Evolutionary conservation across 768 basidiomycete genomes (phyloP).

Genomic region (Termitomyces sp.): DNA sequence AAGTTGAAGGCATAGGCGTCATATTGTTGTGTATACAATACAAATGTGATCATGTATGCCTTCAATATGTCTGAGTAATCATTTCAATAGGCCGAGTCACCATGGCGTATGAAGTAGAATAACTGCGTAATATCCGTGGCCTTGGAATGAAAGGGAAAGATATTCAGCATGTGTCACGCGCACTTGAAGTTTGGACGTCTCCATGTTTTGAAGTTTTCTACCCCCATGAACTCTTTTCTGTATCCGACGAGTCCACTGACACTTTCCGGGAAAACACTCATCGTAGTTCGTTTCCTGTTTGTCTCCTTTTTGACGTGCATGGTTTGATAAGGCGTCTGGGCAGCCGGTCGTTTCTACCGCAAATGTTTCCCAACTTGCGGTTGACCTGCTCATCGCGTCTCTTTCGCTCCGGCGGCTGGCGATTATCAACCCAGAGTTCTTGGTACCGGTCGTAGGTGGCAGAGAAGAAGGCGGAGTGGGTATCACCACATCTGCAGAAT

Average conservation of each 20-base stretch:
- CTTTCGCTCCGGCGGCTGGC: constrained; percentile 59
- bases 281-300: constrained; percentile 35
- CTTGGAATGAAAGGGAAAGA: too few species aligned
- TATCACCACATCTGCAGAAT: constrained; percentile 72
- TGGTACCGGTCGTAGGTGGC: constrained; percentile 72
- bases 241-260: constrained; percentile 22
- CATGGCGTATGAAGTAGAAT: too few species aligned
- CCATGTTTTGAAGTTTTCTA: not conserved
- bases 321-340: constrained; percentile 9
- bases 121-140: too few species aligned
- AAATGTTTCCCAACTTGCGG: constrained; percentile 78
- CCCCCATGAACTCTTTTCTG: constrained; percentile 11
- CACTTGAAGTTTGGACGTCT: too few species aligned
- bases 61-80: too few species aligned
- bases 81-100: too few species aligned
- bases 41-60: too few species aligned
- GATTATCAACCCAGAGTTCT: constrained; percentile 55
- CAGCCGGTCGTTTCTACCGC: constrained; percentile 77
- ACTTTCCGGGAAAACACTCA: constrained; percentile 36
- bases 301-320: not conserved
- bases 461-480: constrained; percentile 59
- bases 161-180: too few species aligned
- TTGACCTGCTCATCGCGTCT: constrained; percentile 69
- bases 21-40: too few species aligned
- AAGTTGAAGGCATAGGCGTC: constrained; percentile 61